Percentiles rank a stretch among this genome's conserved stretches.
These are phyloP conservation scores for Dinochytrium kinnereticum DNA, from an alignment of 371 early-diverging fungal genomes.

Conservation along the genomic window DNA sequence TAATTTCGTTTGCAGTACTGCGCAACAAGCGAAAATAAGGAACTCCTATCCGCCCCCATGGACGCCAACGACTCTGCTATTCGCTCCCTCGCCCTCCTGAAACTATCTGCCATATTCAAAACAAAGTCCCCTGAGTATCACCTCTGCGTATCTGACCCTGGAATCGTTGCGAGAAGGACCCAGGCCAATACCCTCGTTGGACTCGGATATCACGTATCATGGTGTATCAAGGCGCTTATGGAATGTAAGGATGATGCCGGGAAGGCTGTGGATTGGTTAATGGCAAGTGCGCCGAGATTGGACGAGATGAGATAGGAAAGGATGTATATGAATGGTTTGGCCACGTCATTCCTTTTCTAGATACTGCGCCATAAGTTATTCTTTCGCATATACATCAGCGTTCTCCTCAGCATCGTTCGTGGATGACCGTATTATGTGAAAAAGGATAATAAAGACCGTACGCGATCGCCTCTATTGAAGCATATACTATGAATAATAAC, in stretches of 20 bases:
- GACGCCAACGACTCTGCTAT: slow-evolving; percentile 76
- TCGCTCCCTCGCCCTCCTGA: slow-evolving; percentile 37
- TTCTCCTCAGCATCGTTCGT: too few relatives aligned
- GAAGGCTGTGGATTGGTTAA: slow-evolving; percentile 65
- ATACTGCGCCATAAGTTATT: too few relatives aligned
- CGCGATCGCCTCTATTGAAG: too few relatives aligned
- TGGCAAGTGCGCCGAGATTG: slow-evolving; percentile 28
- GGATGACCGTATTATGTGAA: too few relatives aligned
- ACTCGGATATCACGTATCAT: slow-evolving; percentile 61
- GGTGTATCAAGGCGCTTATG: slow-evolving; percentile 74
- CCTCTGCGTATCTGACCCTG: slow-evolving; percentile 71
- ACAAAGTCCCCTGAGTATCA: slow-evolving; percentile 45
- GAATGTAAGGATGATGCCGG: slow-evolving; percentile 61
- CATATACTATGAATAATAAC: too few relatives aligned
- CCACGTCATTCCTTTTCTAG: too few relatives aligned
- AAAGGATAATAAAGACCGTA: too few relatives aligned
- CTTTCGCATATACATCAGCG: too few relatives aligned
- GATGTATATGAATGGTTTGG: too few relatives aligned
- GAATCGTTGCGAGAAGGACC: slow-evolving; percentile 56
- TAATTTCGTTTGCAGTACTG: slow-evolving; percentile 55
- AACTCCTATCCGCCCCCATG: slow-evolving; percentile 36
- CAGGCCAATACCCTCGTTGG: slow-evolving; percentile 58
- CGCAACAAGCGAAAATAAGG: slow-evolving; percentile 51
- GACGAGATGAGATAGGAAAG: background rate
- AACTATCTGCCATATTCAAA: slow-evolving; percentile 22